Base-by-base conservation (phyloP, 1,284 basidiomycete genomes). In the Mycena sp. region DNA sequence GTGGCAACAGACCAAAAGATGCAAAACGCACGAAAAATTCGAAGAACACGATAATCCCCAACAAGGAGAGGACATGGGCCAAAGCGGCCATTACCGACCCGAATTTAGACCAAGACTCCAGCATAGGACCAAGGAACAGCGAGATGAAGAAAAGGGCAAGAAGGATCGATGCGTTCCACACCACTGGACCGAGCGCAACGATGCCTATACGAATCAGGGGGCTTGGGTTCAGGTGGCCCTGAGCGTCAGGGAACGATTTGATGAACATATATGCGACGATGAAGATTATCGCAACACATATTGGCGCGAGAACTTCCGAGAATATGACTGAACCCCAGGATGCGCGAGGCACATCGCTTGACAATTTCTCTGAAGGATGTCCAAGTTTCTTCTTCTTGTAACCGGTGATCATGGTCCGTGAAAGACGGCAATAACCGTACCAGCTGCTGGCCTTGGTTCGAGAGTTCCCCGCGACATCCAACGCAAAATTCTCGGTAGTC, bases 401-500 rank as follows among this genome's bases (percentile, higher is more conserved):
- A 65, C 96, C 96, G 37, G 96, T 98, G 71, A 98, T 96, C 86
- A 95, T 92, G 12, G 96, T 98, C 69, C 96, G 84, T 38, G 95
- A 97, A 63, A 98, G 86, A 71, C 96, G 92, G 76, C 96, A 98
- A 79, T 98, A 98, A 2, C 96, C 96, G 74, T 98, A 97, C 96
- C 96, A 98, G 69, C 94, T 96, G 81, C 96, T 98, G 61, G 93
- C 92, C 76, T 98, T 96, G 19, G 94, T 93, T 69, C 94, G 85
- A 50, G 96, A 96, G 78, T 98, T 98, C 96, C 96, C 67, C 96
- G 88, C 21, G 94, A 97, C 95, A 98, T 98, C 96, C 96, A 98
- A 59, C 96, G 89, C 56, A 98, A 80, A 96, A 98, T 76, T 98
- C 96, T 69, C 96, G 91, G 78, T 98, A 98, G 78, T 98, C 96